A percentile compares a stretch with the other conserved stretches of the same genome.
Conservation (phyloP, 1,284 basidiomycete species). For the Apiotrichum mycotoxinovorans region DNA sequence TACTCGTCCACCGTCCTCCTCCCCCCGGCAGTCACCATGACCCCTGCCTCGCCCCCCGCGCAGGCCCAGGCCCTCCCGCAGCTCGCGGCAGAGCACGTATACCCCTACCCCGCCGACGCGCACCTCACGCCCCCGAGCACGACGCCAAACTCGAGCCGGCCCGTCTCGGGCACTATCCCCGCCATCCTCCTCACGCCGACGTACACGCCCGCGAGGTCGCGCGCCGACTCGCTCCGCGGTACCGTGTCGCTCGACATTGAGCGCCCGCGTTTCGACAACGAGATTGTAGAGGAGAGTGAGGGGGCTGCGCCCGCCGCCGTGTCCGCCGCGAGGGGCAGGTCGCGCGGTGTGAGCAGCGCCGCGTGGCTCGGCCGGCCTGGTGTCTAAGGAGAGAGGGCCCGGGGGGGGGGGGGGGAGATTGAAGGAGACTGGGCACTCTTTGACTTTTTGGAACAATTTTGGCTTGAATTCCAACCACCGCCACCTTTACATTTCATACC, state of each 20-base stretch:
- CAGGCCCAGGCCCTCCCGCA: conserved; percentile 1
- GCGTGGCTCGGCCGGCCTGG: conserved; percentile 32
- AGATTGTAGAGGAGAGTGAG: conserved; percentile 26
- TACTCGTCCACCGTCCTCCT: conserved; percentile 9
- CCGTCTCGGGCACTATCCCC: conserved; percentile 3
- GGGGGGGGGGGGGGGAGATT: too few species aligned
- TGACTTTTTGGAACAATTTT: too few species aligned
- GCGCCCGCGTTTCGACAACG: conserved; percentile 21
- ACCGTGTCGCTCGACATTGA: conserved; percentile 23
- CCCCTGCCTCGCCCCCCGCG: not conserved
- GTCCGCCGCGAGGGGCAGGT: conserved; percentile 29
- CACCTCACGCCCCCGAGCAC: not conserved
- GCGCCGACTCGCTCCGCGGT: conserved; percentile 7
- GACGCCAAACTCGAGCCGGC: not conserved
- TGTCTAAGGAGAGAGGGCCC: too few species aligned
- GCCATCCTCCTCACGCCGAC: conserved; percentile 15
- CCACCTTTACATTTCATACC: too few species aligned
- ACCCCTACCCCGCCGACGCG: not conserved
- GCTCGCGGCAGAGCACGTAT: conserved; percentile 14
- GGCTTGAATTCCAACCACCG: too few species aligned
- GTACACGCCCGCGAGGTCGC: conserved; percentile 9
- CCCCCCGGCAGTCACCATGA: not conserved
- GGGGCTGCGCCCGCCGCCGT: conserved; percentile 23
- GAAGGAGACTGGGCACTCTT: too few species aligned
- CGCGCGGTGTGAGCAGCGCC: conserved; percentile 36